phyloP scores from a whole-genome alignment of 2,329 filamentous ascomycete genomes.

The Sporothrix luriei region DNA sequence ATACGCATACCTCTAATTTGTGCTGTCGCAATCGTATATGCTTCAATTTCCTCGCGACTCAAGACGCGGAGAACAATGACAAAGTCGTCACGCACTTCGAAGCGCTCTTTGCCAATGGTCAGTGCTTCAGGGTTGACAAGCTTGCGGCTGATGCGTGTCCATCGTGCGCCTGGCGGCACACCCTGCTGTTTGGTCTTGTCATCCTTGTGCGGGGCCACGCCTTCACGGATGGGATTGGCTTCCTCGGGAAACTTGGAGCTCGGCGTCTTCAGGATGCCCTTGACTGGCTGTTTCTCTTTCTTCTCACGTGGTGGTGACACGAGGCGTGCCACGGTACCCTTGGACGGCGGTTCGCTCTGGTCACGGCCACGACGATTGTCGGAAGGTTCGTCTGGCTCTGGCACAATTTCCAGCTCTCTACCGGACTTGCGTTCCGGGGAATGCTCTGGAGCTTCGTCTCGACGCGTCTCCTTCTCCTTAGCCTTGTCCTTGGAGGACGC shows the following conservation, averaged over 20 bases:
- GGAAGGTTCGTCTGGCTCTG: background rate
- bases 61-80: constrained; percentile 90
- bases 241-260: constrained; percentile 85
- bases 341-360: constrained; percentile 28
- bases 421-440: background rate
- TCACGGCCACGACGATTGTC: constrained; percentile 27
- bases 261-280: constrained; percentile 83
- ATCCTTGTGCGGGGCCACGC: constrained; percentile 91
- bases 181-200: constrained; percentile 68
- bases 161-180: constrained; percentile 76
- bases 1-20: constrained; percentile 71
- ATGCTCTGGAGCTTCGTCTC: constrained; percentile 3
- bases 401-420: constrained; percentile 2
- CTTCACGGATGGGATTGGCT: constrained; percentile 78
- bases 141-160: constrained; percentile 89
- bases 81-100: constrained; percentile 88
- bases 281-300: constrained; percentile 61
- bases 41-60: constrained; percentile 85
- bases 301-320: constrained; percentile 69
- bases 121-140: constrained; percentile 89
- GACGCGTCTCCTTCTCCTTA: constrained; percentile 20
- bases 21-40: constrained; percentile 78
- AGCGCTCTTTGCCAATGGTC: constrained; percentile 83
- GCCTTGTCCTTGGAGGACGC: constrained; percentile 32
- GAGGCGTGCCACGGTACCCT: constrained; percentile 55